Conservation (phyloP, 495 filamentous ascomycete species). For the Tuber aestivum region DNA sequence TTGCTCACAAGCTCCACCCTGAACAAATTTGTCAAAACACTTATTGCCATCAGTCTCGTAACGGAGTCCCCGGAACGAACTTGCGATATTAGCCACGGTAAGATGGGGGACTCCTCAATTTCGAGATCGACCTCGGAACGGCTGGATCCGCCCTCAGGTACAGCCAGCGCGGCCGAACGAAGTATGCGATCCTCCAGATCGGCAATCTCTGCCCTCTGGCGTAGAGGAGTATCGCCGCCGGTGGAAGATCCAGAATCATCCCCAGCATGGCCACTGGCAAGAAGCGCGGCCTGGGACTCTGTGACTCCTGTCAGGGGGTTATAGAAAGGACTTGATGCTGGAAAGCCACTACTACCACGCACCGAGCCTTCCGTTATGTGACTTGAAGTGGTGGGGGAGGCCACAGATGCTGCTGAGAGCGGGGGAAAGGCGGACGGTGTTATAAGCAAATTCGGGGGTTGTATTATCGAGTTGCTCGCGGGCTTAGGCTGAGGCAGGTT, state of each 20-base stretch:
- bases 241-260: conserved; percentile 39
- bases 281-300: conserved; percentile 28
- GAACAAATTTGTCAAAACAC: conserved; percentile 69
- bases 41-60: conserved; percentile 70
- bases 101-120: conserved; percentile 69
- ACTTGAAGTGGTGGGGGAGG: conserved; percentile 8
- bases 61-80: conserved; percentile 58
- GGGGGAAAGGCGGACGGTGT: conserved; percentile 46
- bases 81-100: conserved; percentile 68
- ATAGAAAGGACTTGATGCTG: conserved; percentile 2
- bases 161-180: conserved; percentile 18
- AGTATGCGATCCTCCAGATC: conserved; percentile 32
- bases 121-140: conserved; percentile 43
- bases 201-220: conserved; percentile 25
- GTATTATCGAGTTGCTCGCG: conserved; percentile 40
- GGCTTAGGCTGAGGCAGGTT: conserved; percentile 41
- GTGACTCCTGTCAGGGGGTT: conserved; percentile 14
- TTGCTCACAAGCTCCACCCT: conserved; percentile 61
- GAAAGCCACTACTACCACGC: not conserved
- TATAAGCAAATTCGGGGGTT: conserved; percentile 36
- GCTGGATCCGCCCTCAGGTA: not conserved
- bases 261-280: conserved; percentile 22
- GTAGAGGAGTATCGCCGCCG: conserved; percentile 36
- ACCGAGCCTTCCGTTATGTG: conserved; percentile 13
- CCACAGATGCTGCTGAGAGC: conserved; percentile 40